Percentiles rank a stretch among this genome's conserved stretches.
Conservation (phyloP, 78 protist species). For the Dictyostelium firmibasis region DNA sequence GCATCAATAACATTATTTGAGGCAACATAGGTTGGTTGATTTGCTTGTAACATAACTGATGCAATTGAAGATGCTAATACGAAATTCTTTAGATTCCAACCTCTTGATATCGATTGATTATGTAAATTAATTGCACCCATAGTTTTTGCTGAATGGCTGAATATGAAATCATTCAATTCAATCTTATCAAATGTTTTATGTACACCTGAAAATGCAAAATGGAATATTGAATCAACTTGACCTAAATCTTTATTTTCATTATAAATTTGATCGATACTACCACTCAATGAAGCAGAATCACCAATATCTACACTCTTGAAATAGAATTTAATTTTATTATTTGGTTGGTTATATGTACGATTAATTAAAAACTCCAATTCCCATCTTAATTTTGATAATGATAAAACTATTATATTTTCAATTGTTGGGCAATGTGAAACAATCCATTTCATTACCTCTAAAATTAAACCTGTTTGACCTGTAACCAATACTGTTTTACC, state of each 20-base stretch:
- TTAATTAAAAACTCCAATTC: constrained; percentile 18
- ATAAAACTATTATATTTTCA: constrained; percentile 3
- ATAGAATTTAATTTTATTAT: background rate
- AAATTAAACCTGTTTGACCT: constrained; percentile 33
- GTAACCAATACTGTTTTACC: constrained; percentile 1
- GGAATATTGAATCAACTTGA: constrained; percentile 34
- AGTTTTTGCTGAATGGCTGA: constrained; percentile 40
- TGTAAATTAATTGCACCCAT: constrained; percentile 79
- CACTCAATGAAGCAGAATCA: background rate
- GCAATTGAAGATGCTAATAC: constrained; percentile 60
- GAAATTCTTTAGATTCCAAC: constrained; percentile 14
- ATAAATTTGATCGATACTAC: background rate
- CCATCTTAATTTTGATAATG: constrained; percentile 42
- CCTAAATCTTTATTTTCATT: background rate
- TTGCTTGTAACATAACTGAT: constrained; percentile 26
- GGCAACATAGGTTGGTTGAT: constrained; percentile 71
- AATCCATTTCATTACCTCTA: background rate
- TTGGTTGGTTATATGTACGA: background rate
- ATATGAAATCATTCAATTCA: background rate
- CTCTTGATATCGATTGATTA: background rate
- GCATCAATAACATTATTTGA: constrained; percentile 83
- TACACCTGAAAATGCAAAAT: constrained; percentile 32
- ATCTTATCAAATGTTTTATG: background rate
- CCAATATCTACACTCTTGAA: constrained; percentile 19
- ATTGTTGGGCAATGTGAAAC: background rate